phyloP scores from a whole-genome alignment of 2,329 filamentous ascomycete species.

The Cladophialophora chaetospira region DNA sequence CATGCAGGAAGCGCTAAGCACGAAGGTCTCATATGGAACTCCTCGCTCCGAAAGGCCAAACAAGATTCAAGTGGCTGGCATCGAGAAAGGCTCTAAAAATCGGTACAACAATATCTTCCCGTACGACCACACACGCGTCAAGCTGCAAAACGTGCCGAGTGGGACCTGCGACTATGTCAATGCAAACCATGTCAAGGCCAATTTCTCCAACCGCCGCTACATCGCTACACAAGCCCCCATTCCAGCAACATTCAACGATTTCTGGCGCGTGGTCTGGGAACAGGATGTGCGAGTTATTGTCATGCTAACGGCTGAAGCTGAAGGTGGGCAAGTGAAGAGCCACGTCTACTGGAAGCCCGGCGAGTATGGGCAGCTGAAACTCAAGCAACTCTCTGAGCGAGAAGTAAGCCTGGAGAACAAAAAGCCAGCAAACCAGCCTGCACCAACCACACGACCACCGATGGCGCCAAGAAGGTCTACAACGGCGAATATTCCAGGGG shows the following conservation, averaged over 20 bases:
- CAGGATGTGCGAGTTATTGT: conserved; percentile 93
- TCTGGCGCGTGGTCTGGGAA: conserved; percentile 97
- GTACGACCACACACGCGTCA: conserved; percentile 90
- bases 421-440: conserved; percentile 47
- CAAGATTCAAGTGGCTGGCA: conserved; percentile 76
- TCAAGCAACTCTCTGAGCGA: conserved; percentile 79
- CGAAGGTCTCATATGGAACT: conserved; percentile 59
- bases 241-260: conserved; percentile 91
- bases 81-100: conserved; percentile 94
- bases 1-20: conserved; percentile 80
- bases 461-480: conserved; percentile 41
- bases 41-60: conserved; percentile 43
- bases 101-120: conserved; percentile 97
- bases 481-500: conserved; percentile 34
- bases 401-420: conserved; percentile 72
- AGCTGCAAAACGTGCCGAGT: conserved; percentile 65
- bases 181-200: conserved; percentile 79
- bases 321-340: conserved; percentile 91
- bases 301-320: conserved; percentile 92
- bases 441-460: conserved; percentile 42
- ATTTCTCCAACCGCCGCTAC: conserved; percentile 84
- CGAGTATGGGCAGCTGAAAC: conserved; percentile 74
- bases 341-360: conserved; percentile 87
- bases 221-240: conserved; percentile 95
- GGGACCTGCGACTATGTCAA: conserved; percentile 92